Conservation (phyloP, 441 rosid genomes). For the Syzygium syzygioides region DNA sequence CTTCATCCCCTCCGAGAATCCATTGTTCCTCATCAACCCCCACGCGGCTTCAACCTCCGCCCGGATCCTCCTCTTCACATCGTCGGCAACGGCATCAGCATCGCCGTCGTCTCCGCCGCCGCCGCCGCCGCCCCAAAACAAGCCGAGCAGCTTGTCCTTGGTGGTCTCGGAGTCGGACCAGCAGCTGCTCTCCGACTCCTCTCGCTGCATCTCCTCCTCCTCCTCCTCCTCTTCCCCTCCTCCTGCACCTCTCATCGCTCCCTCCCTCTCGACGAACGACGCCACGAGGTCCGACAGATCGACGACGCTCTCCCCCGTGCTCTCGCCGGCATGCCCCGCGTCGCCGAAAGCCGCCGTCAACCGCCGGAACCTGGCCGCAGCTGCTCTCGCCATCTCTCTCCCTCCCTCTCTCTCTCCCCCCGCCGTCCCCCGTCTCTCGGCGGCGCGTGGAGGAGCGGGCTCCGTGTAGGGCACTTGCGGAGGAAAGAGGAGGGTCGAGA, state of each 20-base stretch:
- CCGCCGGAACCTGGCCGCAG: background rate
- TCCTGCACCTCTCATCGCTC: background rate
- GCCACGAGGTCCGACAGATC: constrained; percentile 69
- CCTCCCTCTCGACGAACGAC: constrained; percentile 57
- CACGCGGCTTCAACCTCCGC: constrained; percentile 22
- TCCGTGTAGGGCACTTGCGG: background rate
- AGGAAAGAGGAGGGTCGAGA: background rate
- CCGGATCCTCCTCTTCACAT: constrained; percentile 21
- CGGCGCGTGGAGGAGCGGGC: background rate
- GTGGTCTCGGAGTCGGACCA: constrained; percentile 22
- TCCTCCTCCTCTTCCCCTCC: background rate
- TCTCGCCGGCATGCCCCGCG: constrained; percentile 31
- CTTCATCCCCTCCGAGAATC: constrained; percentile 19
- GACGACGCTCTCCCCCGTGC: constrained; percentile 21
- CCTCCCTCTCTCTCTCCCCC: too few species aligned
- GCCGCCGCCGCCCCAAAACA: background rate
- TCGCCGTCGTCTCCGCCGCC: too few species aligned
- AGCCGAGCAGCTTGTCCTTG: constrained; percentile 23
- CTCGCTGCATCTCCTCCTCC: constrained; percentile 7
- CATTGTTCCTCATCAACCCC: constrained; percentile 11
- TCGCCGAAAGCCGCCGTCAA: constrained; percentile 12
- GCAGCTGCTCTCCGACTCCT: constrained; percentile 3
- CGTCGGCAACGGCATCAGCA: background rate
- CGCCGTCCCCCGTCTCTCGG: too few species aligned
- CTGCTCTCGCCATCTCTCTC: background rate